phyloP scores from a whole-genome alignment of 2,329 filamentous ascomycete genomes.

The Ascochyta pisi region DNA sequence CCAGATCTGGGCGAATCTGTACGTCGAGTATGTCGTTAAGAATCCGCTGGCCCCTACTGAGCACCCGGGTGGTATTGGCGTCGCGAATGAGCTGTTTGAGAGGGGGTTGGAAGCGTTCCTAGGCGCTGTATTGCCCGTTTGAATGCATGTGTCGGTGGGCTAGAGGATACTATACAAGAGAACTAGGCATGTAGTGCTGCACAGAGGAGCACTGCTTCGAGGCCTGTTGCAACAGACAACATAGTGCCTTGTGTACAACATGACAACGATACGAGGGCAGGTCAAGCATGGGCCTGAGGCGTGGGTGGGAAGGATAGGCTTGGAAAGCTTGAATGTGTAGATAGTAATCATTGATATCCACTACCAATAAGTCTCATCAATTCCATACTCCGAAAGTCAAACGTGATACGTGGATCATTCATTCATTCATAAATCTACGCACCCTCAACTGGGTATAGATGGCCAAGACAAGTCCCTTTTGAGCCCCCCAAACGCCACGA shows the following conservation, averaged over 20 bases:
- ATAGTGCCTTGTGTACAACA: too few species aligned
- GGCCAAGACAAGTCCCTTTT: not conserved
- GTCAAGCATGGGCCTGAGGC: not conserved
- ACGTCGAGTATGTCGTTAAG: conserved; percentile 87
- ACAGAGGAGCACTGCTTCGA: too few species aligned
- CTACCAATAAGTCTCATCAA: too few species aligned
- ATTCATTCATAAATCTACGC: conserved; percentile 14
- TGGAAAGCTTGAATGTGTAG: too few species aligned
- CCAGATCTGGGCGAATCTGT: conserved; percentile 98
- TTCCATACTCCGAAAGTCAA: too few species aligned
- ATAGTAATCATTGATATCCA: too few species aligned
- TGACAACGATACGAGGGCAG: too few species aligned
- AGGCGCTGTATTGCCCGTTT: conserved; percentile 51
- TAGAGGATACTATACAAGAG: too few species aligned
- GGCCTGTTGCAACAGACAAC: too few species aligned
- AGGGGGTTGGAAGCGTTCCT: conserved; percentile 78
- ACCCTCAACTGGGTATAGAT: conserved; percentile 4
- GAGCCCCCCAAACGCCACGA: conserved; percentile 5
- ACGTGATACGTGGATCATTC: not conserved
- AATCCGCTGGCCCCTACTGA: conserved; percentile 68
- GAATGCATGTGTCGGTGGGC: conserved; percentile 12
- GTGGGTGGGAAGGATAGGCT: too few species aligned
- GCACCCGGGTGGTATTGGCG: conserved; percentile 66
- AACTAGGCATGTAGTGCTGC: too few species aligned
- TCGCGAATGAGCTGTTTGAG: conserved; percentile 71